phyloP scores from a whole-genome alignment of 148 eudicot genomes.

The Fallopia convolvulus region DNA sequence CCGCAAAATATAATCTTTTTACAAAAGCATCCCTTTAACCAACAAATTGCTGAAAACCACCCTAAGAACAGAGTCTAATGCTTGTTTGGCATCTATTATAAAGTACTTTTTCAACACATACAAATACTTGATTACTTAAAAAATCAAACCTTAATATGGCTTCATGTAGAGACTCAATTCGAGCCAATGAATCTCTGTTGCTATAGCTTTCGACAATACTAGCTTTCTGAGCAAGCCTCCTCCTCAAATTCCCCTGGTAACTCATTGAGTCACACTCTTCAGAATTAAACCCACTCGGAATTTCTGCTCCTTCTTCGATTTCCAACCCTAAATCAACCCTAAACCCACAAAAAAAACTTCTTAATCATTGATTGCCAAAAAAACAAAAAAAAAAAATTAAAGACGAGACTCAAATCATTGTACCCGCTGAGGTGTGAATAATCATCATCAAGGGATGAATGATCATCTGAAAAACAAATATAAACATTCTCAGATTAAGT shows the following conservation, averaged over 20 bases:
- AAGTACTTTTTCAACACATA: too few species aligned
- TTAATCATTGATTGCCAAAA: neutral
- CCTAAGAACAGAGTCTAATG: too few species aligned
- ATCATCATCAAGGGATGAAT: neutral
- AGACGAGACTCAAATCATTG: neutral
- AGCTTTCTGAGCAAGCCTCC: conserved; percentile 28
- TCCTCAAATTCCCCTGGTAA: conserved; percentile 22
- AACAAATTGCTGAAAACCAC: neutral
- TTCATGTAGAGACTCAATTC: too few species aligned
- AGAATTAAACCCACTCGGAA: conserved; percentile 20
- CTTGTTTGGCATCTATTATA: too few species aligned
- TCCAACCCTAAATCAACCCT: neutral
- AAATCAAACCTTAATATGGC: conserved; percentile 44
- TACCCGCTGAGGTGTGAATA: neutral
- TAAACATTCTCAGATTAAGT: neutral
- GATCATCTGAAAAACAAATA: neutral
- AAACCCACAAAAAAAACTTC: neutral
- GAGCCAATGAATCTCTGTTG: conserved; percentile 13
- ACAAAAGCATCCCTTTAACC: neutral
- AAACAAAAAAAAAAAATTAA: neutral
- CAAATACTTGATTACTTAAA: neutral
- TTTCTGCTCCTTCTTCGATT: neutral
- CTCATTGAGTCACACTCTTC: conserved; percentile 23
- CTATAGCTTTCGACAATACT: conserved; percentile 21
- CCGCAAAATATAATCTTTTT: too few species aligned